phyloP scores from a whole-genome alignment of 2,329 filamentous ascomycete species.

The Keithomyces neogunnii region DNA sequence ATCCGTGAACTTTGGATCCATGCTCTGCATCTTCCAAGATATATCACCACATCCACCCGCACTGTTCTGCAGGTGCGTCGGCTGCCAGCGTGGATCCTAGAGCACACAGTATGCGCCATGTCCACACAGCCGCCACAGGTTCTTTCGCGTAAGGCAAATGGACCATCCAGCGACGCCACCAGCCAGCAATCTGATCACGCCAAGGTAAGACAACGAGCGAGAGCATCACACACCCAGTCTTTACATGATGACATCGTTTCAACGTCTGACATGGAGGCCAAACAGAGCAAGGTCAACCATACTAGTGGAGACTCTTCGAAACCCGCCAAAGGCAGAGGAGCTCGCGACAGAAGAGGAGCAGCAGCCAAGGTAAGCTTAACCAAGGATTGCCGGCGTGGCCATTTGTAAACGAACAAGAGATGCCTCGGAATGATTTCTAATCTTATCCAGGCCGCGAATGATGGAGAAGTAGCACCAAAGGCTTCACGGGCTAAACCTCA shows the following conservation, averaged over 20 bases:
- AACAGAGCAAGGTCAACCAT: conserved; percentile 16
- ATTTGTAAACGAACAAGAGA: too few species aligned
- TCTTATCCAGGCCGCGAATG: conserved; percentile 12
- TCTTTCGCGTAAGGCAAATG: conserved; percentile 27
- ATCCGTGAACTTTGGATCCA: not conserved
- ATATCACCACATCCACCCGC: not conserved
- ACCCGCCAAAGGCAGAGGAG: conserved; percentile 16
- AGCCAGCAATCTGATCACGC: conserved; percentile 12
- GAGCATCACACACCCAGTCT: not conserved
- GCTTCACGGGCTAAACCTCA: conserved; percentile 22
- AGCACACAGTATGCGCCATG: conserved; percentile 23
- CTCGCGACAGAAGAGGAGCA: conserved; percentile 19
- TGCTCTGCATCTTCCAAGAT: not conserved
- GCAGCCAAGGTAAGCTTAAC: conserved; percentile 17
- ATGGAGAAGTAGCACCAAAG: conserved; percentile 19
- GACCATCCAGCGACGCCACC: conserved; percentile 15
- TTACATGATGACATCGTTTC: not conserved
- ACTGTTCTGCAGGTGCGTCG: not conserved
- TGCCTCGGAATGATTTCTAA: not conserved
- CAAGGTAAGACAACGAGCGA: conserved; percentile 16
- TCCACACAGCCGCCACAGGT: conserved; percentile 26
- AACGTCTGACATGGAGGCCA: not conserved
- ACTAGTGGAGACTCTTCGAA: conserved; percentile 13
- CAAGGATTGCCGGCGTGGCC: not conserved
- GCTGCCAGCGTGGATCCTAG: not conserved